Evolutionary conservation across 305 asterid species (phyloP).

Genomic region (Solanum hybrid): DNA sequence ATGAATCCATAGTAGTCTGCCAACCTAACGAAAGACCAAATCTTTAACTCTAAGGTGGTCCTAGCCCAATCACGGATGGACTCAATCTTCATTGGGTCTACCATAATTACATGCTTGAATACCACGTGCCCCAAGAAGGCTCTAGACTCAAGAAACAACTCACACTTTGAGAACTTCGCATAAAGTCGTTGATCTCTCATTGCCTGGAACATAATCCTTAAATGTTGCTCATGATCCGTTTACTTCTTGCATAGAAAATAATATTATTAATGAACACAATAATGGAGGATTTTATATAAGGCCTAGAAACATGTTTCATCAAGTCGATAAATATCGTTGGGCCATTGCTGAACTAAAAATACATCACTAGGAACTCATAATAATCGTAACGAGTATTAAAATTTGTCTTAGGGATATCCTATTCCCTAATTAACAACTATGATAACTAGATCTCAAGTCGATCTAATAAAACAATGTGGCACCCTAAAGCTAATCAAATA

Average conservation of each 20-base stretch:
- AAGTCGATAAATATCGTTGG: neutral
- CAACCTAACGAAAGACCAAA: neutral
- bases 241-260: neutral
- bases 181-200: neutral
- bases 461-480: no score
- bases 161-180: neutral
- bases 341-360: neutral
- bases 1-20: neutral
- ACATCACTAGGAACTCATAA: neutral
- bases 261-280: no score
- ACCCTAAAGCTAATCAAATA: no score
- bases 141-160: neutral
- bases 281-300: neutral
- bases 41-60: neutral
- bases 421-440: neutral
- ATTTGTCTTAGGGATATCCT: neutral
- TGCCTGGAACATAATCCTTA: neutral
- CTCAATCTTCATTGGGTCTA: no score
- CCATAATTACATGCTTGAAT: neutral
- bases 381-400: no score
- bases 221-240: neutral
- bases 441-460: neutral
- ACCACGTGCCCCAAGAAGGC: neutral
- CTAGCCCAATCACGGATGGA: neutral
- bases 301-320: neutral